Evolutionary conservation across 176 grass and related monocot genomes (phyloP), one percentile per base, ranked within the genome.

Genomic region (Olyra latifolia): DNA sequence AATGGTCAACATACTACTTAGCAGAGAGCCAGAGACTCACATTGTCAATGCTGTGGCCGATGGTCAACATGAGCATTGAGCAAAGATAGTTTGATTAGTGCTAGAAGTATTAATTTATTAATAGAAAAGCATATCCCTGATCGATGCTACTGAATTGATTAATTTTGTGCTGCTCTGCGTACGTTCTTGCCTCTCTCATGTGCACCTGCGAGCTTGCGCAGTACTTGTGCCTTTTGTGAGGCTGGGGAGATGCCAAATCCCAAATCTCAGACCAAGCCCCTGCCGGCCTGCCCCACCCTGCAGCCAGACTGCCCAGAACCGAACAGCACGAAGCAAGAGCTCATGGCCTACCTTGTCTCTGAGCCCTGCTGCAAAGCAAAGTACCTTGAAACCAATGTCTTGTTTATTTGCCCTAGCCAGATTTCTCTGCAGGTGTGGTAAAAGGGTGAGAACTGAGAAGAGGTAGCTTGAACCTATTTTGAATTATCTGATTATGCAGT

Each of bases 161-260:
- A 49, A 3, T 27, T 12, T 0, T 43, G 59, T 11, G 63, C 10
- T 30, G 47, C 11, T 67, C 9, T 10, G 69, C 32, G 23, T 27
- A 29, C 3, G 23, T 27, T 42, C 3, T 12, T 25, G 42, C 24
- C 39, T 59, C 19, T 15, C 46, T 54, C 59, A 65, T 66, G 70
- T 55, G 46, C 71, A 28, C 22, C 32, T 56, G 48, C 25, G 7
- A 7, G 32, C 2, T 32, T 19, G 40, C 13, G 13, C 52, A 39
- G 46, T 66, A 45, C 30, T n/a, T 38, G 11, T 64, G 32, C 38
- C 3, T 4, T 25, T 66, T 58, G 35, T 65, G 67, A 46, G 56
- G 83, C 39, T 8, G 28, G 45, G 38, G 54, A 32, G 72, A 27
- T 71, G 64, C 44, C 79, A 77, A 76, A 77, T 69, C 72, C 73